Percentiles rank a stretch among this genome's conserved stretches.
Conservation (phyloP, 192 early-diverging fungal genomes). For the Mortierella alpina region DNA sequence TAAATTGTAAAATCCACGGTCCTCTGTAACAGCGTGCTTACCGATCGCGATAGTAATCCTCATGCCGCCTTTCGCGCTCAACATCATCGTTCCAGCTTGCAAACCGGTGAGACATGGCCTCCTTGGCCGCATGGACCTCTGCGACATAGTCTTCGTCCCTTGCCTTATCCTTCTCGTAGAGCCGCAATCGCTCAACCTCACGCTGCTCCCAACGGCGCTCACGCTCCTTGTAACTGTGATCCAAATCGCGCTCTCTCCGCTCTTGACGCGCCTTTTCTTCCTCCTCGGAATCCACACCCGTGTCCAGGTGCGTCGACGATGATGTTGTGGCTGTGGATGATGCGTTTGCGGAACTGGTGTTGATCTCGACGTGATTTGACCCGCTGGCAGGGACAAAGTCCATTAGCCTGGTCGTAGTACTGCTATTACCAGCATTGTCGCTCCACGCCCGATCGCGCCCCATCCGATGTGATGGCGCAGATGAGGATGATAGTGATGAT, state of each 20-base stretch:
- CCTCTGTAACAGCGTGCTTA: slow-evolving; percentile 23
- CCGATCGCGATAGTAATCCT: slow-evolving; percentile 86
- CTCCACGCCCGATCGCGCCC: slow-evolving; percentile 40
- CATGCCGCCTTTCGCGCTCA: slow-evolving; percentile 65
- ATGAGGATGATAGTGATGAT: background rate
- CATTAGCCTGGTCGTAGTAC: slow-evolving; percentile 11
- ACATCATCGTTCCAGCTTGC: slow-evolving; percentile 81
- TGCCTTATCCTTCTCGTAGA: slow-evolving; percentile 60
- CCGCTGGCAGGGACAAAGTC: slow-evolving; percentile 63
- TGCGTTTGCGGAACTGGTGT: slow-evolving; percentile 40
- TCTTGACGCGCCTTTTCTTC: slow-evolving; percentile 44
- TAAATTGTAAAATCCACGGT: slow-evolving; percentile 1
- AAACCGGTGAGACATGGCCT: slow-evolving; percentile 56
- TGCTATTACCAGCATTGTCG: background rate
- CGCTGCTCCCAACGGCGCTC: slow-evolving; percentile 73
- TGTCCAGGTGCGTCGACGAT: slow-evolving; percentile 45
- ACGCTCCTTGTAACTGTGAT: slow-evolving; percentile 52
- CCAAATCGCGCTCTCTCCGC: slow-evolving; percentile 33
- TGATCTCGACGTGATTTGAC: slow-evolving; percentile 58
- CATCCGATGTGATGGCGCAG: slow-evolving; percentile 12
- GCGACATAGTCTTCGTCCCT: slow-evolving; percentile 56
- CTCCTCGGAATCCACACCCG: slow-evolving; percentile 42
- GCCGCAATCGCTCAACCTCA: slow-evolving; percentile 59
- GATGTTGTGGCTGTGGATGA: slow-evolving; percentile 63
- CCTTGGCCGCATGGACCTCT: slow-evolving; percentile 35